Evolutionary conservation across 2,329 filamentous ascomycete genomes (phyloP), one percentile per base, ranked within the genome.

Genomic region (Ophiocordyceps polyrhachis-furcata): DNA sequence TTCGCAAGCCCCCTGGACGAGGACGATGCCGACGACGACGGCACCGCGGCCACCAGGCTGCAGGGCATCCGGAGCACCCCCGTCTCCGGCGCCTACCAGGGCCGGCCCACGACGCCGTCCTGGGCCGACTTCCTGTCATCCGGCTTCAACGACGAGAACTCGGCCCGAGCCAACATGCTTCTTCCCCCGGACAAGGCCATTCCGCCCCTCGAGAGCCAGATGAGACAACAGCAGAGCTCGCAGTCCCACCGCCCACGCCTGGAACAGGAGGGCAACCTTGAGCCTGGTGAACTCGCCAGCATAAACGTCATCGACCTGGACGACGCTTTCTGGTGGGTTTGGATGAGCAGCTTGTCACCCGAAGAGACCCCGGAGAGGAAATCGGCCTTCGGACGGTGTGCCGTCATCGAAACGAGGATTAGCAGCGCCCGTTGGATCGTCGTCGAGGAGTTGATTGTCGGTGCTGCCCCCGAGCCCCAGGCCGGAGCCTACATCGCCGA

Each of bases 291-390:
- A 68, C 71, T 98, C 46, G 91, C 91, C 28, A 96, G 87, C 58
- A 94, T 98, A 56, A 83, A 76, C 21, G 74, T 74, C 35, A 75
- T 96, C 46, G 81, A 91, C 49, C 70, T 98, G 5, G 91, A 98
- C 54, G 89, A 96, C 59, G 82, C 87, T 1, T 98, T 98, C 61
- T 98, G 91, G 91, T 96, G 91, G 89, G 91, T 96, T 4, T 98
- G 91, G 91, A 96, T 98, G 72, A 93, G 79, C 53, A 96, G 89
- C 69, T 67, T 98, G 55, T 87, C 89, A 1, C 83, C 79, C 1
- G 91, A 98, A 56, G 91, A 98, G 64, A 83, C 88, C 0, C 63
- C 78, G 0, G 73, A 81, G 42, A 78, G 91, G 48, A 98, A 98
- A 59, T 81, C 88, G 6, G 86, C 88, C 0, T 98, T 98, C 59